Conservation (phyloP, 768 basidiomycete genomes). For the Boletus barrowsii region DNA sequence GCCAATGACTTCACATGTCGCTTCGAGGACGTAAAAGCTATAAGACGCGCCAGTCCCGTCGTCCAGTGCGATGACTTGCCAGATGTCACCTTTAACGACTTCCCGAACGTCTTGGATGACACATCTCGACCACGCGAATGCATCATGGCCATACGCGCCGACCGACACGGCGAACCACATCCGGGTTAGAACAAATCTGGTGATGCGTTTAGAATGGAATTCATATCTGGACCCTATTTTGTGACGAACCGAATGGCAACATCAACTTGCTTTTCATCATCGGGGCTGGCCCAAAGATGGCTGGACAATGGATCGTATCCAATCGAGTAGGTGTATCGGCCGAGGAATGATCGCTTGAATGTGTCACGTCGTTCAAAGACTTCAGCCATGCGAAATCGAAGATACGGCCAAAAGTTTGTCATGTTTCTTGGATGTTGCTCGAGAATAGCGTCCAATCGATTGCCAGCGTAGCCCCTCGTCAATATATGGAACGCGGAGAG, state of each 20-base stretch:
- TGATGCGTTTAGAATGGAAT: not conserved
- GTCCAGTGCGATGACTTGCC: slow-evolving; percentile 45
- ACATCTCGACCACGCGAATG: slow-evolving; percentile 33
- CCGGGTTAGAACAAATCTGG: slow-evolving; percentile 60
- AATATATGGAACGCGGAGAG: slow-evolving; percentile 57
- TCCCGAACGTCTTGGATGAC: slow-evolving; percentile 49
- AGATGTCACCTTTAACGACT: slow-evolving; percentile 55
- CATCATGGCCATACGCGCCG: slow-evolving; percentile 35
- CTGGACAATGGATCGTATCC: slow-evolving; percentile 37
- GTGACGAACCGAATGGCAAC: slow-evolving; percentile 53
- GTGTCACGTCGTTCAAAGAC: slow-evolving; percentile 29
- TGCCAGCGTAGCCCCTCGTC: slow-evolving; percentile 44
- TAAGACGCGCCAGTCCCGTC: slow-evolving; percentile 23
- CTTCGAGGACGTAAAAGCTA: slow-evolving; percentile 56
- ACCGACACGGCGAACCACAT: slow-evolving; percentile 64
- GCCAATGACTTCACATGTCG: slow-evolving; percentile 74
- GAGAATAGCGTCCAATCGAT: slow-evolving; percentile 41
- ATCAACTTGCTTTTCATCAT: slow-evolving; percentile 53
- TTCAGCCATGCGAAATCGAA: slow-evolving; percentile 50
- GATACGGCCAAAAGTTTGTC: slow-evolving; percentile 74
- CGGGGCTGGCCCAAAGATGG: slow-evolving; percentile 57
- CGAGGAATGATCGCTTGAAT: slow-evolving; percentile 54
- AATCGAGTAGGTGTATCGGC: slow-evolving; percentile 27
- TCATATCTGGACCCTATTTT: not conserved
- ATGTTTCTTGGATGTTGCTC: slow-evolving; percentile 40